Percentiles rank a stretch among this genome's conserved stretches.
Conservation (phyloP, 257 asterid species). For the Orobanche coerulescens region DNA sequence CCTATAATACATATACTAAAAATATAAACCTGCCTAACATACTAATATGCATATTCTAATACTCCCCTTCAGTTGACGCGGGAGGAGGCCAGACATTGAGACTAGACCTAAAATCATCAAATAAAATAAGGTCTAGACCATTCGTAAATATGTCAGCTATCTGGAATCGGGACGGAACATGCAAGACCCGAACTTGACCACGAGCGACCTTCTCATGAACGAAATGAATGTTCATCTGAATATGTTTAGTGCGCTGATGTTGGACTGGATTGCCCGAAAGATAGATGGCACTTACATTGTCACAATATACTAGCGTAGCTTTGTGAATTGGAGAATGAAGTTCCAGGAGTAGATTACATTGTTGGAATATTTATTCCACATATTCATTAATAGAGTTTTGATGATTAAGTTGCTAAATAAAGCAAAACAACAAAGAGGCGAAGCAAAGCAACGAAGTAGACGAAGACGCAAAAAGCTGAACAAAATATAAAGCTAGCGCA, state of each 20-base stretch:
- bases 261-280: background rate
- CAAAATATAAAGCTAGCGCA: too few species aligned
- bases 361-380: too few species aligned
- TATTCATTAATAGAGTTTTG: too few species aligned
- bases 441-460: too few species aligned
- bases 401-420: too few species aligned
- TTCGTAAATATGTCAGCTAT: background rate
- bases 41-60: too few species aligned
- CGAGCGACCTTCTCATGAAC: background rate
- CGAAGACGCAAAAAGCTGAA: too few species aligned
- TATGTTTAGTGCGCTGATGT: background rate
- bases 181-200: background rate
- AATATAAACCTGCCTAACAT: too few species aligned
- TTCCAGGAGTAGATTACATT: background rate
- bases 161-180: background rate
- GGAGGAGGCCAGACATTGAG: background rate
- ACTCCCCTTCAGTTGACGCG: background rate
- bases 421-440: too few species aligned
- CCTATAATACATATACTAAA: too few species aligned
- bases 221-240: constrained; percentile 3
- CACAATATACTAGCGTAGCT: constrained; percentile 2
- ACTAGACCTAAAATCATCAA: background rate
- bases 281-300: background rate
- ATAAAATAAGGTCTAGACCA: background rate
- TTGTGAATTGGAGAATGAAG: background rate